These are phyloP conservation scores for Mortierella sp. DNA, from an alignment of 371 early-diverging fungal species.

Conservation along the genomic window DNA sequence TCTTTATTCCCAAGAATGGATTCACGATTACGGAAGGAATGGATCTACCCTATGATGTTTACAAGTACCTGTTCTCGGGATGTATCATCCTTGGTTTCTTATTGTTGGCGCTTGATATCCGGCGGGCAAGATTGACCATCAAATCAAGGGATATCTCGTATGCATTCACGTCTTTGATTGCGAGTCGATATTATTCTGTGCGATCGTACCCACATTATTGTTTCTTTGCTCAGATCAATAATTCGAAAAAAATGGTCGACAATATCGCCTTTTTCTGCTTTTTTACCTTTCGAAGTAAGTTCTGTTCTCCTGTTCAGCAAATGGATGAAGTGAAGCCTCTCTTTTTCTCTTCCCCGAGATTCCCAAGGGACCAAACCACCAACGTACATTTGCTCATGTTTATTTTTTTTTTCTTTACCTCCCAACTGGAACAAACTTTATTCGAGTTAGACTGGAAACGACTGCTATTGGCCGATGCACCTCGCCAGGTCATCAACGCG, in stretches of 20 bases:
- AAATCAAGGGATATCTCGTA: constrained; percentile 78
- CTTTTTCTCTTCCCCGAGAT: not conserved
- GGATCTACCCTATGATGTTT: constrained; percentile 55
- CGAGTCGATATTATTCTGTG: constrained; percentile 72
- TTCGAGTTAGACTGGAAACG: constrained; percentile 80
- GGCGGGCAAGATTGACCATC: constrained; percentile 73
- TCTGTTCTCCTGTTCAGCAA: not conserved
- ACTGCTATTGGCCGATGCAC: constrained; percentile 85
- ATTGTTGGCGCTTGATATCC: constrained; percentile 76
- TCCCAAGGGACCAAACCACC: not conserved
- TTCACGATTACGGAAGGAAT: constrained; percentile 51
- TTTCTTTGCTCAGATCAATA: constrained; percentile 79
- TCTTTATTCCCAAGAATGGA: constrained; percentile 37
- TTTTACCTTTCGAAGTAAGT: constrained; percentile 81
- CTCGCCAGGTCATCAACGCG: constrained; percentile 82
- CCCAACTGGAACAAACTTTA: too few species aligned
- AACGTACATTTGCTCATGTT: not conserved
- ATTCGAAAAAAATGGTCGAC: constrained; percentile 72
- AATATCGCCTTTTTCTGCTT: constrained; percentile 86
- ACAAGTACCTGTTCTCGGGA: constrained; percentile 74
- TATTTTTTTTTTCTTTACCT: not conserved
- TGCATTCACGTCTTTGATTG: constrained; percentile 80
- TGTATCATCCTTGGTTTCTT: constrained; percentile 77
- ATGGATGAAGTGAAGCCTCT: too few species aligned
- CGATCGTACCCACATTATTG: constrained; percentile 80